Base-by-base conservation (phyloP, 805 yeast species). In the Yamadazyma sp. region DNA sequence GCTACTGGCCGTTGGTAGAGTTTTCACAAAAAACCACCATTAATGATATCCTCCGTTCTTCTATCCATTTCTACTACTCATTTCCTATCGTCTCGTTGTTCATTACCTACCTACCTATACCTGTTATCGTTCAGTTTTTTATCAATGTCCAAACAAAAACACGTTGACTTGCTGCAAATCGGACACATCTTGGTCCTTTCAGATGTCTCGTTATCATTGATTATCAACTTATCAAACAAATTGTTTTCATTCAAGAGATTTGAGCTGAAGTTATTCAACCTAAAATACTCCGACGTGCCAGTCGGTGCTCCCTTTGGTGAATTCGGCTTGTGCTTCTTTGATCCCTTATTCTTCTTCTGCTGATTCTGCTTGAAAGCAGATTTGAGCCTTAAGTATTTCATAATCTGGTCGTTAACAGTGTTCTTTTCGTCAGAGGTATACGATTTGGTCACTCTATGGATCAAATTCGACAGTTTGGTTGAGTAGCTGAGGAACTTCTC, bases 131-230 rank as follows among this genome's bases (percentile, higher is more conserved):
- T 26, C 6, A 16, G 17, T 13, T 31, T 37, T 20, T 21, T 30
- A 11, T 67, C 73, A 8, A 67, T 62, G 34, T 67, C 73, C 32
- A 67, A 52, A 44, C 73, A 67, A 32, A 67, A 51, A 38, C 73
- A 68, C 3, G 72, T 69, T 0, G 66, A 34, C 38, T 45, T 34
- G 32, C 32, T 57, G 30, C 61, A 69, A 26, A 54, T 57, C 24
- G 58, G 49, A 44, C 73, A 67, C 40, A 62, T 64, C 42, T 70
- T 65, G 5, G 33, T 19, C 7, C 28, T 34, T 16, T 40, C 38
- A 9, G 26, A 19, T 11, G 32, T 34, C 9, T 36, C 40, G 14
- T 28, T 28, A 25, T 40, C 41, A 29, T 41, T 40, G 20, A 45
- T 45, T 3, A 45, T 38, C 32, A 47, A 41, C 23, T 47, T 42